phyloP scores from a whole-genome alignment of 768 basidiomycete genomes.

The Russula sp. region DNA sequence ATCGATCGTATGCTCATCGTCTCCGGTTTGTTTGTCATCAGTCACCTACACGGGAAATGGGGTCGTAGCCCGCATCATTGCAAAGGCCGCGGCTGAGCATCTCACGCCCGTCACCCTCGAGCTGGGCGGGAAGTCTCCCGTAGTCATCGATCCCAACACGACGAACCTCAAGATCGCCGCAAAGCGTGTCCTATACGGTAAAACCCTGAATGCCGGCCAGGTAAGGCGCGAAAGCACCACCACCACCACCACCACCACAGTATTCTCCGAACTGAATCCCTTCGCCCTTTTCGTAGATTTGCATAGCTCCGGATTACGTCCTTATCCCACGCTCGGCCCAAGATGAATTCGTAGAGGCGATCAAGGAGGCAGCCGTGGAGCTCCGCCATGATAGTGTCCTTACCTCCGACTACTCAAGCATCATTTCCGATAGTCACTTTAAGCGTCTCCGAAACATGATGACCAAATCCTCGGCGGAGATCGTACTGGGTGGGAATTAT shows the following conservation, averaged over 20 bases:
- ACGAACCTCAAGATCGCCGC: slow-evolving; percentile 54
- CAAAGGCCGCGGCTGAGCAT: slow-evolving; percentile 44
- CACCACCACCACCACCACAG: no score
- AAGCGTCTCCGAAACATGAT: slow-evolving; percentile 52
- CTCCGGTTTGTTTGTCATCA: slow-evolving; percentile 30
- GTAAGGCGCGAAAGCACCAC: slow-evolving; percentile 36
- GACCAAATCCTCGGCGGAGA: slow-evolving; percentile 51
- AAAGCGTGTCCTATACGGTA: slow-evolving; percentile 65
- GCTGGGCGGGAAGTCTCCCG: slow-evolving; percentile 46
- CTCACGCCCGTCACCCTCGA: slow-evolving; percentile 47
- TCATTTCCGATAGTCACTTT: slow-evolving; percentile 55
- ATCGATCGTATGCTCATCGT: slow-evolving; percentile 21
- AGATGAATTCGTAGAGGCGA: slow-evolving; percentile 45
- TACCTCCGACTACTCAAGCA: slow-evolving; percentile 44
- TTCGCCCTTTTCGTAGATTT: slow-evolving; percentile 35
- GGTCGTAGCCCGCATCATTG: slow-evolving; percentile 41
- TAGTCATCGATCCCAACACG: slow-evolving; percentile 42
- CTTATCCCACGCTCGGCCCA: slow-evolving; percentile 44
- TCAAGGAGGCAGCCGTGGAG: slow-evolving; percentile 43
- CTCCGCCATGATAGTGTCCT: slow-evolving; percentile 59
- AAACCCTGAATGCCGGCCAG: slow-evolving; percentile 64
- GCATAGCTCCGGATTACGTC: slow-evolving; percentile 47
- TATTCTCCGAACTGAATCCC: neutral
- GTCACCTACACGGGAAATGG: slow-evolving; percentile 41
- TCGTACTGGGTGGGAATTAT: slow-evolving; percentile 52